A percentile compares a stretch with the other conserved stretches of the same genome.
These are phyloP conservation scores for Cladosporium austrohemisphaericum DNA, from an alignment of 2,329 filamentous ascomycete genomes.

Conservation along the genomic window DNA sequence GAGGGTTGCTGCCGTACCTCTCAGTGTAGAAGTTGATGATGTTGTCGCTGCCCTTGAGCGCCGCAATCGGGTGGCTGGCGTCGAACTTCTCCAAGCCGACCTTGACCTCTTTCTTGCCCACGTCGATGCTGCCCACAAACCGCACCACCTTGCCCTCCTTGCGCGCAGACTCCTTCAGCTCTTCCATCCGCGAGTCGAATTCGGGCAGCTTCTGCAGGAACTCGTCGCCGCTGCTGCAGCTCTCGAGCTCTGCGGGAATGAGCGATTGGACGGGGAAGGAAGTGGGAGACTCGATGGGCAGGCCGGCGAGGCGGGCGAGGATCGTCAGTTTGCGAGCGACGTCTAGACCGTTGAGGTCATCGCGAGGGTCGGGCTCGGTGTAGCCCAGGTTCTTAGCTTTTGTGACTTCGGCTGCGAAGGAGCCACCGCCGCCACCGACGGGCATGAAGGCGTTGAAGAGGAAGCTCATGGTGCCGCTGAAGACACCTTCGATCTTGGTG, in stretches of 20 bases:
- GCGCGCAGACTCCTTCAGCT: constrained; percentile 78
- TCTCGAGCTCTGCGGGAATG: constrained; percentile 83
- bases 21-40: constrained; percentile 99
- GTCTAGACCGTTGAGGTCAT: constrained; percentile 82
- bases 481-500: constrained; percentile 90
- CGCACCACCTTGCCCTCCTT: constrained; percentile 86
- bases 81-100: constrained; percentile 86
- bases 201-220: constrained; percentile 76
- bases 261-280: constrained; percentile 91
- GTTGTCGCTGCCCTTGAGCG: constrained; percentile 95
- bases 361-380: constrained; percentile 81
- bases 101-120: constrained; percentile 75
- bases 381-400: constrained; percentile 92
- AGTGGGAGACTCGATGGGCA: constrained; percentile 77
- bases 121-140: constrained; percentile 91
- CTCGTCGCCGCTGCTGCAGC: constrained; percentile 71
- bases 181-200: constrained; percentile 88
- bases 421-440: constrained; percentile 66
- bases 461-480: constrained; percentile 97
- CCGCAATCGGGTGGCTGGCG: constrained; percentile 83
- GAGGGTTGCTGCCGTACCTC: constrained; percentile 82
- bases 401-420: constrained; percentile 86
- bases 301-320: constrained; percentile 76
- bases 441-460: constrained; percentile 97
- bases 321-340: constrained; percentile 97